Evolutionary conservation across 345 rosid species (phyloP).

Genomic region (Gynandropsis gynandra): DNA sequence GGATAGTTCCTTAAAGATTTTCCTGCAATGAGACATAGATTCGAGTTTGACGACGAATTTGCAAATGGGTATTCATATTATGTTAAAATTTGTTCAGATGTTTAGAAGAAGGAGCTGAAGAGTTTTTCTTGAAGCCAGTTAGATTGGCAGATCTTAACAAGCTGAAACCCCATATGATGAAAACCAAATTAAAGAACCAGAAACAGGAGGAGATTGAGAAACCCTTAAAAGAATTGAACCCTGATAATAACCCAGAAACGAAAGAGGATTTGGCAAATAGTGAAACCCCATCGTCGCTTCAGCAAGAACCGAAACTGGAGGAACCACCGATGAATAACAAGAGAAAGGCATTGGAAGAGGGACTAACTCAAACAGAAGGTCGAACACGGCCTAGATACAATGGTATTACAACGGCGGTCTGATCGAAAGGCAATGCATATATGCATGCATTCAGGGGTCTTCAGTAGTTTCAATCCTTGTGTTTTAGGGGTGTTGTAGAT

Average conservation of each 20-base stretch:
- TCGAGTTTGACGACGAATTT: not conserved
- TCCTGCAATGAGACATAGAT: too few species aligned
- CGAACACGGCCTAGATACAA: slow-evolving; percentile 24
- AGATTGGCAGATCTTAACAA: slow-evolving; percentile 72
- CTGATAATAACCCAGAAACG: slow-evolving; percentile 16
- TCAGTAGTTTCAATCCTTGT: not conserved
- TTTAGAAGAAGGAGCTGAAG: slow-evolving; percentile 88
- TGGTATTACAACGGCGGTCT: slow-evolving; percentile 25
- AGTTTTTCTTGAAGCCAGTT: slow-evolving; percentile 83
- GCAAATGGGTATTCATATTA: not conserved
- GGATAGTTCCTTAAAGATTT: too few species aligned
- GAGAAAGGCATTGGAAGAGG: slow-evolving; percentile 40
- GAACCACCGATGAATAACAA: slow-evolving; percentile 25
- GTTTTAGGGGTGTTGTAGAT: slow-evolving; percentile 23
- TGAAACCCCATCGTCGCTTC: slow-evolving; percentile 18
- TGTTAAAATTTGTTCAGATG: slow-evolving; percentile 36
- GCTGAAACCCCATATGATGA: slow-evolving; percentile 47
- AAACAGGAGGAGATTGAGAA: slow-evolving; percentile 22
- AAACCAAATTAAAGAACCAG: slow-evolving; percentile 26
- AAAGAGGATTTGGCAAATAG: slow-evolving; percentile 3
- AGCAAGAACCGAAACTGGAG: slow-evolving; percentile 9
- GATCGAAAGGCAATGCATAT: slow-evolving; percentile 9
- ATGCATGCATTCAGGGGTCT: not conserved
- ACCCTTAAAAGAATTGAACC: slow-evolving; percentile 7
- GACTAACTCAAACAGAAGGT: slow-evolving; percentile 15